phyloP scores from a whole-genome alignment of 805 yeast species.

The Candida xyloterini region DNA sequence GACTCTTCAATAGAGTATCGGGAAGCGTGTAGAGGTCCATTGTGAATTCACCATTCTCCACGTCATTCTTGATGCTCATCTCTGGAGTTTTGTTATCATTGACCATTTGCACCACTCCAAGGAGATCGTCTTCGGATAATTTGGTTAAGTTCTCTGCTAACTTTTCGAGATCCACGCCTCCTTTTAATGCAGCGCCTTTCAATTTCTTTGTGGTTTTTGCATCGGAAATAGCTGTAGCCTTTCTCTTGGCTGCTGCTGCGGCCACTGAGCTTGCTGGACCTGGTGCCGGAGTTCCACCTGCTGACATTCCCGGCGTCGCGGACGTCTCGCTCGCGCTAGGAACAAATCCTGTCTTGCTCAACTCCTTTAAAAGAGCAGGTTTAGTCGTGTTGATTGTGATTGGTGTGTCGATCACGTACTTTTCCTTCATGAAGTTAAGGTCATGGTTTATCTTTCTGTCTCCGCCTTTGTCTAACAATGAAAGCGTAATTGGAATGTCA shows the following conservation, averaged over 20 bases:
- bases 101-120: conserved; percentile 96
- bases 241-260: conserved; percentile 14
- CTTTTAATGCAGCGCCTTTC: conserved; percentile 60
- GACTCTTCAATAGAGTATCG: conserved; percentile 81
- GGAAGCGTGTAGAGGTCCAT: conserved; percentile 94
- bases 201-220: conserved; percentile 48
- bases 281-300: conserved; percentile 14
- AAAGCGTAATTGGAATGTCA: conserved; percentile 77
- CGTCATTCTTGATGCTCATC: conserved; percentile 93
- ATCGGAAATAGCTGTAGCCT: conserved; percentile 23
- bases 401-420: conserved; percentile 73
- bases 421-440: conserved; percentile 76
- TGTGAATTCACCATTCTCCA: conserved; percentile 95
- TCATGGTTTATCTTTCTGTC: conserved; percentile 87
- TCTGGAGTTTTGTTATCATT: conserved; percentile 93
- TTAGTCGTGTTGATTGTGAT: conserved; percentile 74
- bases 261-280: conserved; percentile 4
- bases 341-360: conserved; percentile 80
- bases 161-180: conserved; percentile 81
- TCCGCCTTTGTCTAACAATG: conserved; percentile 80
- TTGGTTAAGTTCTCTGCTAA: conserved; percentile 88
- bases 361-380: conserved; percentile 65
- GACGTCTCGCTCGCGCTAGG: conserved; percentile 42
- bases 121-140: conserved; percentile 85
- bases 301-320: conserved; percentile 24